A percentile compares a stretch with the other conserved stretches of the same genome.
phyloP scores from a whole-genome alignment of 2,329 filamentous ascomycete genomes.

The Blastomyces gilchristii region DNA sequence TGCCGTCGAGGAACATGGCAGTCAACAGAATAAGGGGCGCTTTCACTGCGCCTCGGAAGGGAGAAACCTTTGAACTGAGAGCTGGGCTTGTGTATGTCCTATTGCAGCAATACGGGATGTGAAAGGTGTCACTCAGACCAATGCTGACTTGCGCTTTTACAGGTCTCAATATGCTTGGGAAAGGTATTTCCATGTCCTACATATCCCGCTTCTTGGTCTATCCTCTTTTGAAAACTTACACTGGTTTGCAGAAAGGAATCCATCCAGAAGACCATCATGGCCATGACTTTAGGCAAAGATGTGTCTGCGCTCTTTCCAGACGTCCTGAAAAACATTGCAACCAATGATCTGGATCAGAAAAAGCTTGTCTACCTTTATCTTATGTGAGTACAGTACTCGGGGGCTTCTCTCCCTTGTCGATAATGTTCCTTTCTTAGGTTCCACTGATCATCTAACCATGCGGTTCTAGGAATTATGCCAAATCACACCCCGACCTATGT shows the following conservation, averaged over 20 bases:
- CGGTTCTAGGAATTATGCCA: conserved; percentile 80
- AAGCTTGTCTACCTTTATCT: conserved; percentile 98
- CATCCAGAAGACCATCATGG: conserved; percentile 99
- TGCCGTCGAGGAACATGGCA: conserved; percentile 53
- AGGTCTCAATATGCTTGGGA: conserved; percentile 98
- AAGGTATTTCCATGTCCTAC: conserved; percentile 40
- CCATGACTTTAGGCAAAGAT: conserved; percentile 98
- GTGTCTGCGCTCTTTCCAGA: conserved; percentile 95
- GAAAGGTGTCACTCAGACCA: not conserved
- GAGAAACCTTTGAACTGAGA: conserved; percentile 94
- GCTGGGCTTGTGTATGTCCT: conserved; percentile 63
- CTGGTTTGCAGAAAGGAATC: conserved; percentile 64
- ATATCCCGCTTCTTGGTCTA: not conserved
- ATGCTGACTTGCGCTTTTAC: conserved; percentile 25
- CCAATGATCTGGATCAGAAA: conserved; percentile 90
- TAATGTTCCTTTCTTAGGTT: conserved; percentile 3
- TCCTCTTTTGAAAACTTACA: conserved; percentile 21
- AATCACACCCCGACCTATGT: conserved; percentile 95
- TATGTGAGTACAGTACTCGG: conserved; percentile 54
- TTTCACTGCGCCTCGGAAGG: conserved; percentile 86
- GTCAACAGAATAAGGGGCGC: conserved; percentile 93
- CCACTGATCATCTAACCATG: conserved; percentile 16
- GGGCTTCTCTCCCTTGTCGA: not conserved
- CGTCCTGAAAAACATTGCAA: conserved; percentile 97
- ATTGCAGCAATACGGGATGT: conserved; percentile 10